phyloP scores from a whole-genome alignment of 1,284 basidiomycete species.

The Boletellus sp. region DNA sequence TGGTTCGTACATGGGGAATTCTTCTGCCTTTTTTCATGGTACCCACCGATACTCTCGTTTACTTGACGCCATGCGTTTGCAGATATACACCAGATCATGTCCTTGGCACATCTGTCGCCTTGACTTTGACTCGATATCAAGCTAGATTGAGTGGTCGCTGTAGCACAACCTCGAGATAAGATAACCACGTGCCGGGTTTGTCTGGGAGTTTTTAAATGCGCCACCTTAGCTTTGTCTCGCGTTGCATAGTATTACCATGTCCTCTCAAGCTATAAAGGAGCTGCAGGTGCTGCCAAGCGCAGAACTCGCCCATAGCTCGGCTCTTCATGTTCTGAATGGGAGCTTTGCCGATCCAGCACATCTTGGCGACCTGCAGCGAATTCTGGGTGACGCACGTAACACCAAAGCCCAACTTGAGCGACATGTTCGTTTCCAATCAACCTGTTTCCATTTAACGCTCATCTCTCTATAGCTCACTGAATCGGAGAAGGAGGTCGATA shows the following conservation, averaged over 20 bases:
- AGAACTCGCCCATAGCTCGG: constrained; percentile 39
- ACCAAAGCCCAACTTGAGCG: constrained; percentile 38
- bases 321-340: constrained; percentile 45
- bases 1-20: background rate
- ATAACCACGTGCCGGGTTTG: background rate
- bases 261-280: constrained; percentile 46
- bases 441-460: constrained; percentile 23
- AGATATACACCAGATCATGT: too few relatives aligned
- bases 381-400: constrained; percentile 36
- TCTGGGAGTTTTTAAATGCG: too few relatives aligned
- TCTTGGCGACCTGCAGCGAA: constrained; percentile 43
- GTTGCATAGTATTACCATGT: constrained; percentile 35
- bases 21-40: background rate
- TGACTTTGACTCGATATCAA: background rate
- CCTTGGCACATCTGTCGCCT: too few relatives aligned
- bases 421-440: constrained; percentile 38
- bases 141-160: too few relatives aligned
- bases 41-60: background rate
- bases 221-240: too few relatives aligned
- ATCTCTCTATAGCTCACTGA: constrained; percentile 55
- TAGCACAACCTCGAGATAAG: background rate
- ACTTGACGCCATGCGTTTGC: background rate
- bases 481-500: constrained; percentile 47
- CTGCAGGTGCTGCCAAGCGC: constrained; percentile 48
- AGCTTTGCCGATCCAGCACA: constrained; percentile 46